Conservation (phyloP, 768 basidiomycete species). For the Candolleomyces eurysporus region DNA sequence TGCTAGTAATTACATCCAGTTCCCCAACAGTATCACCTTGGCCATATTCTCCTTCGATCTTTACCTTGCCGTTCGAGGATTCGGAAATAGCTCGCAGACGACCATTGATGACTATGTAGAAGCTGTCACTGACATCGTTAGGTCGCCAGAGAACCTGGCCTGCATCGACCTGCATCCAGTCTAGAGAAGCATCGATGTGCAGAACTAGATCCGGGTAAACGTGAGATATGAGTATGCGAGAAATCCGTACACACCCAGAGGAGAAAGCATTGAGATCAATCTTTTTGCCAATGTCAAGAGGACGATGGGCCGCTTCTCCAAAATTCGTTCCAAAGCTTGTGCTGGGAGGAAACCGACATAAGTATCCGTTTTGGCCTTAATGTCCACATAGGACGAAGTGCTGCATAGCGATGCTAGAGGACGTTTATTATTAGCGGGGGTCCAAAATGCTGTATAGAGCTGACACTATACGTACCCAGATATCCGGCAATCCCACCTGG, state of each 20-base stretch:
- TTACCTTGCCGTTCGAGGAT: constrained; percentile 69
- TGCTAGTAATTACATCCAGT: constrained; percentile 94
- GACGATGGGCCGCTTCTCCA: constrained; percentile 95
- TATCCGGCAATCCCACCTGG: constrained; percentile 98
- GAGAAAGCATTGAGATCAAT: constrained; percentile 92
- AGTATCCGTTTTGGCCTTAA: constrained; percentile 95
- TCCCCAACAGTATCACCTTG: constrained; percentile 98
- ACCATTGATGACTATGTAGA: constrained; percentile 98
- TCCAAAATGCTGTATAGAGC: not conserved
- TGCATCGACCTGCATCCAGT: constrained; percentile 97
- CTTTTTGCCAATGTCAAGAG: constrained; percentile 93
- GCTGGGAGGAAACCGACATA: constrained; percentile 95
- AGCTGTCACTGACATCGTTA: constrained; percentile 88
- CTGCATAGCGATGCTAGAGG: constrained; percentile 74
- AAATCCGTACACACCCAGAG: constrained; percentile 60
- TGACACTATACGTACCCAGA: constrained; percentile 51
- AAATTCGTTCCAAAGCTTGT: constrained; percentile 80
- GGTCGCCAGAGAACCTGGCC: constrained; percentile 95
- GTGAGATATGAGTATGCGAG: not conserved
- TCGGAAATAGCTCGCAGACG: constrained; percentile 89
- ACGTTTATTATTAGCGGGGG: not conserved
- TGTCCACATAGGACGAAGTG: constrained; percentile 94
- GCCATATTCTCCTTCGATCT: constrained; percentile 90
- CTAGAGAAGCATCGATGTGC: constrained; percentile 94
- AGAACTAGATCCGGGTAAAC: constrained; percentile 53